Evolutionary conservation across 768 basidiomycete genomes (phyloP), one percentile per base, ranked within the genome.

Genomic region (Rhizopogon vulgaris): DNA sequence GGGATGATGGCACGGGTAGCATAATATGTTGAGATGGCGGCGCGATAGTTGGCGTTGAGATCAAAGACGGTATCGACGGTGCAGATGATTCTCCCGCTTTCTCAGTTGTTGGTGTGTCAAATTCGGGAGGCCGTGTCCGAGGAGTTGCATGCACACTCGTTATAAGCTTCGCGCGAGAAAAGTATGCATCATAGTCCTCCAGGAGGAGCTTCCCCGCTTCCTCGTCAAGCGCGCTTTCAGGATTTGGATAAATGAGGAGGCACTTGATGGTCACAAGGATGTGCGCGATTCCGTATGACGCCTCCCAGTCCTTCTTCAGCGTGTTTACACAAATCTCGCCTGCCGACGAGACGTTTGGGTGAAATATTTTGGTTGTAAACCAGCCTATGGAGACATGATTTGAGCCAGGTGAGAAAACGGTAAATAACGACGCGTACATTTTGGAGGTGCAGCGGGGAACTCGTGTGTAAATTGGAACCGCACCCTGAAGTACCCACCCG

Each of bases 321-420:
- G 94, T 97, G 72, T 94, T 95, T 12, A 97, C 94, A 66, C 94
- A 97, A 59, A 97, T 97, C 69, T 96, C 94, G 14, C 94, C 94
- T 0, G 80, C 68, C 32, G 79, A 77, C 0, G 93, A 94, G 38
- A 98, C 92, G 61, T 98, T 98, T 0, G 95, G 94, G 62, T 97
- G 94, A 69, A 97, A 97, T 52, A 98, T 94, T 74, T 95, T 96
- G 46, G 94, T 96, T 12, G 78, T 73, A 58, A 96, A 88, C 75
- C 90, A 86, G 63, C 94, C 94, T 95, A 58, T 46, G 10, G 38
- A 30, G 10, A 48, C 49, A 32, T 28, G 42, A 57, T 18, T 30
- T 50, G 17, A 3, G 48, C 15, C 11, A 7, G 9, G 52, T 6
- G 32, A 1, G 32, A 1, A 11, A 51, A 43, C 42, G 48, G 40